These are phyloP conservation scores for Hansfordia pulvinata DNA, from an alignment of 2,329 filamentous ascomycete species.

Conservation along the genomic window DNA sequence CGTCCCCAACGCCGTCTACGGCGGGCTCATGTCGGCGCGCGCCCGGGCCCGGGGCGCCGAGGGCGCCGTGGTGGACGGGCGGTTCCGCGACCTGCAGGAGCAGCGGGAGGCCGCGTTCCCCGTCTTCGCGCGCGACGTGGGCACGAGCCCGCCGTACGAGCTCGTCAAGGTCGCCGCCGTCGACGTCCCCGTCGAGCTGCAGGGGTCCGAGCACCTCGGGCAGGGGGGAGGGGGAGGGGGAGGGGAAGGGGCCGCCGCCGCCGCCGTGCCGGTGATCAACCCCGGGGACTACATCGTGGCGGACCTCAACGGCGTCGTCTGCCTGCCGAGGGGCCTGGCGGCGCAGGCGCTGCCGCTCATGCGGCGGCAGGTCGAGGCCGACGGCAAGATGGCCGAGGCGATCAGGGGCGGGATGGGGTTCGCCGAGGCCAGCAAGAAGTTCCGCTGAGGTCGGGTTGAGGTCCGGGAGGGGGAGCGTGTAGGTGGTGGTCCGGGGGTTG, in stretches of 20 bases:
- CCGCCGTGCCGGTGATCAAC: too few species aligned
- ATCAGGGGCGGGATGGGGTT: slow-evolving; percentile 28
- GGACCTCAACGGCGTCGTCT: slow-evolving; percentile 30
- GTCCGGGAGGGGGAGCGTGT: too few species aligned
- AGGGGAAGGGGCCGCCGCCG: too few species aligned
- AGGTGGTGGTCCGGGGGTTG: too few species aligned
- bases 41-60: slow-evolving; percentile 28
- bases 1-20: slow-evolving; percentile 36
- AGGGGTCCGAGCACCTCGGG: slow-evolving; percentile 22
- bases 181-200: slow-evolving; percentile 24
- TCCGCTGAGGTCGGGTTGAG: too few species aligned
- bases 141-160: slow-evolving; percentile 27
- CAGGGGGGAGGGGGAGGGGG: too few species aligned
- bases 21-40: slow-evolving; percentile 36
- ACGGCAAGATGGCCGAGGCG: slow-evolving; percentile 24
- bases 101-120: slow-evolving; percentile 33
- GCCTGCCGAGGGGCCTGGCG: slow-evolving; percentile 23
- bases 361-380: slow-evolving; percentile 25
- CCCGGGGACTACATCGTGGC: slow-evolving; percentile 30
- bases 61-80: slow-evolving; percentile 36
- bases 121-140: slow-evolving; percentile 29
- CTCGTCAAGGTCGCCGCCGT: slow-evolving; percentile 26
- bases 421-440: slow-evolving; percentile 26
- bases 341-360: slow-evolving; percentile 25
- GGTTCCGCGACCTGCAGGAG: slow-evolving; percentile 37